Conservation (phyloP, 257 asterid species). For the Cynanchum wilfordii region DNA sequence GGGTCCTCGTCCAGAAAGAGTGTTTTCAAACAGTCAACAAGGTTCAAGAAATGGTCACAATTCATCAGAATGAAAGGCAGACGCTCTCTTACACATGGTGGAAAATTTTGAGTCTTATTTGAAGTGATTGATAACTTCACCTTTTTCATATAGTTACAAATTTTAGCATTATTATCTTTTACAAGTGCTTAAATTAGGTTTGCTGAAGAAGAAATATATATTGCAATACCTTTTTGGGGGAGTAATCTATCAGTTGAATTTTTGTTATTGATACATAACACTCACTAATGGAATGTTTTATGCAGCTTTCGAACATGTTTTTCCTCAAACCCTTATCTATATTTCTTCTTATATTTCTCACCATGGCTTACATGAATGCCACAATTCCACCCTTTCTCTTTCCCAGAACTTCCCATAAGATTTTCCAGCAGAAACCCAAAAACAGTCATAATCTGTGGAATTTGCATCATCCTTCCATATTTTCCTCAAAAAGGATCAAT, state of each 20-base stretch:
- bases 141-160: slow-evolving; percentile 25
- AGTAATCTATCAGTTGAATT: slow-evolving; percentile 7
- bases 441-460: too few relatives aligned
- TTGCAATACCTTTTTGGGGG: slow-evolving; percentile 21
- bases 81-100: slow-evolving; percentile 19
- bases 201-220: slow-evolving; percentile 17
- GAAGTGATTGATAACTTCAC: slow-evolving; percentile 29
- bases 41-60: slow-evolving; percentile 44
- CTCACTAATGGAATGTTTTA: slow-evolving; percentile 6
- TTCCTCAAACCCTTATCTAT: neutral
- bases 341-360: too few relatives aligned
- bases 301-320: slow-evolving; percentile 1
- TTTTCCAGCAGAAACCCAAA: too few relatives aligned
- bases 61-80: slow-evolving; percentile 37
- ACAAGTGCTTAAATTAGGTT: slow-evolving; percentile 12
- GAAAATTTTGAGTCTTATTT: slow-evolving; percentile 33
- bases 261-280: slow-evolving; percentile 6
- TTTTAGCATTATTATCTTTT: slow-evolving; percentile 19
- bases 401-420: too few relatives aligned
- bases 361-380: neutral
- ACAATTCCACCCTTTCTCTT: too few relatives aligned
- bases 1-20: slow-evolving; percentile 51
- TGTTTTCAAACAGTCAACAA: slow-evolving; percentile 42
- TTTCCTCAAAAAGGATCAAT: too few relatives aligned
- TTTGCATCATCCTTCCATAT: too few relatives aligned